Conservation (phyloP, 2,329 filamentous ascomycete species). For the Lachnellula occidentalis region DNA sequence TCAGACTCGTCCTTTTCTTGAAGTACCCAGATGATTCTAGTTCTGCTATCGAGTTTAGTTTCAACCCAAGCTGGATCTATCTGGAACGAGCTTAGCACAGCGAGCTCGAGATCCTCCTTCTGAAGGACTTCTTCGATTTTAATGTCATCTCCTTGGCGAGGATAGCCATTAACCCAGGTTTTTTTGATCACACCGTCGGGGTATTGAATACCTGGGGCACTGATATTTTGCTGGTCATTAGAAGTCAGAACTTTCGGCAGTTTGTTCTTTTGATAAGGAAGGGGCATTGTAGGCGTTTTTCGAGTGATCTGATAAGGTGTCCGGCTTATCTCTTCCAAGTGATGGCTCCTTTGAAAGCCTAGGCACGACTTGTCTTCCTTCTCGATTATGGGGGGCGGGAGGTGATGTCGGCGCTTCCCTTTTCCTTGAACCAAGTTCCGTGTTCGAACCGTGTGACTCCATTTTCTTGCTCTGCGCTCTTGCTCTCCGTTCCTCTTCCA, state of each 20-base stretch:
- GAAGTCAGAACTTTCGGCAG: slow-evolving; percentile 2
- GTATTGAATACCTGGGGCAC: slow-evolving; percentile 26
- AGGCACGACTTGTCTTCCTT: slow-evolving; percentile 7
- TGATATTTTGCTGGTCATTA: slow-evolving; percentile 6
- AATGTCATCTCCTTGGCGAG: slow-evolving; percentile 64
- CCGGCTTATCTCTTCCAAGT: background rate
- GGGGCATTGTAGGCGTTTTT: background rate
- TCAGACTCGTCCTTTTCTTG: slow-evolving; percentile 48
- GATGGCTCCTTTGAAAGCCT: slow-evolving; percentile 1
- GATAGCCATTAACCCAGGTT: slow-evolving; percentile 66
- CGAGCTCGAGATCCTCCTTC: slow-evolving; percentile 63
- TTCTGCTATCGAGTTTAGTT: slow-evolving; percentile 57
- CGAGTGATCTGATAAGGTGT: background rate
- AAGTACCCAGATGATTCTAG: slow-evolving; percentile 57
- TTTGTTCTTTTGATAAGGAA: background rate
- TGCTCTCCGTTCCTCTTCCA: slow-evolving; percentile 79
- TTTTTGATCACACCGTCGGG: slow-evolving; percentile 65
- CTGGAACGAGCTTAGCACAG: slow-evolving; percentile 80
- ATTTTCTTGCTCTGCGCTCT: slow-evolving; percentile 42
- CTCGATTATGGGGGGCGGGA: slow-evolving; percentile 1
- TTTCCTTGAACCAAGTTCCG: slow-evolving; percentile 15
- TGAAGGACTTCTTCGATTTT: slow-evolving; percentile 85
- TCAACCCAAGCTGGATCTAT: slow-evolving; percentile 61
- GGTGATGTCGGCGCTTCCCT: slow-evolving; percentile 32
- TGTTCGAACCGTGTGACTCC: slow-evolving; percentile 37